Conservation (phyloP, 257 asterid species). For the Nicotiana tomentosiformis region DNA sequence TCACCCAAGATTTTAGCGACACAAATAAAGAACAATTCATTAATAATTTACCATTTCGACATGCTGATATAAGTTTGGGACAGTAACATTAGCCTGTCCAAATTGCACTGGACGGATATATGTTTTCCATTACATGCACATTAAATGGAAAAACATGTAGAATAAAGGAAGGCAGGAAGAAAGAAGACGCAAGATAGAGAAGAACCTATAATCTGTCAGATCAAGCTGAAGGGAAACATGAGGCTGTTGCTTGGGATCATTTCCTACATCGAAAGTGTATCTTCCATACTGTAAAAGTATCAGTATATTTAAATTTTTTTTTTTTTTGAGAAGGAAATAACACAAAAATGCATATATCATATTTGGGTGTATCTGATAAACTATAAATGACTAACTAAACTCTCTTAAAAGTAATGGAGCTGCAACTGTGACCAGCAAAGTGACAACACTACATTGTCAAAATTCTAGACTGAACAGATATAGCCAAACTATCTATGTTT, state of each 20-base stretch:
- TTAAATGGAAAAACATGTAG: not conserved
- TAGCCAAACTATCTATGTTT: not conserved
- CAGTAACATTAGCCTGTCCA: not conserved
- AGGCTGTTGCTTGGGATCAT: slow-evolving; percentile 36
- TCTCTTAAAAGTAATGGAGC: no score
- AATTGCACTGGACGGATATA: not conserved
- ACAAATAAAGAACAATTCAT: not conserved
- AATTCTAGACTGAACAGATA: no score
- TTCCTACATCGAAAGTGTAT: slow-evolving; percentile 16
- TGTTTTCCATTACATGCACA: not conserved
- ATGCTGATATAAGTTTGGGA: not conserved
- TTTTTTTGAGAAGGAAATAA: not conserved
- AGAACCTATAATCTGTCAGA: slow-evolving; percentile 86
- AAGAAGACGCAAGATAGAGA: slow-evolving; percentile 8
- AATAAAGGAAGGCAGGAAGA: not conserved
- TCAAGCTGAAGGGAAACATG: slow-evolving; percentile 71
- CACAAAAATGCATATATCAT: not conserved
- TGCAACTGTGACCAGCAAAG: no score
- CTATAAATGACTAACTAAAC: not conserved
- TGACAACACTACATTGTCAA: no score
- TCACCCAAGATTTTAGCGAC: not conserved
- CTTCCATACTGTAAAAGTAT: slow-evolving; percentile 65
- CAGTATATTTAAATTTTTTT: not conserved
- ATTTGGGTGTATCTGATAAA: not conserved
- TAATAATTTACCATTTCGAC: not conserved